Base-by-base conservation (phyloP, 371 early-diverging fungal genomes). In the Zancudomyces culisetae region DNA sequence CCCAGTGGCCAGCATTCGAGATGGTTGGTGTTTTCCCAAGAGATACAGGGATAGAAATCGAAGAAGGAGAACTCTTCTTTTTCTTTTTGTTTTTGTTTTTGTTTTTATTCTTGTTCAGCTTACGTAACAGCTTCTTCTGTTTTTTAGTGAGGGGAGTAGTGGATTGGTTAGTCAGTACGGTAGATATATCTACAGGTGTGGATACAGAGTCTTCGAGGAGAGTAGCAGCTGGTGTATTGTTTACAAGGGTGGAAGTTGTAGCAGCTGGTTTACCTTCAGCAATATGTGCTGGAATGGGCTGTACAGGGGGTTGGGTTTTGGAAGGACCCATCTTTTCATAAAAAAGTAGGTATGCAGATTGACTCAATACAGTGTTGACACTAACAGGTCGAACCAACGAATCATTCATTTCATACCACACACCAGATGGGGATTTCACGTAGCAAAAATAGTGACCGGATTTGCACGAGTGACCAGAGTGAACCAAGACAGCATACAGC, bases 291-390 rank as follows among this genome's bases (percentile, higher is more conserved):
- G n/a, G n/a, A n/a, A n/a, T n/a, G n/a, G n/a, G n/a, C n/a, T n/a
- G n/a, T n/a, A n/a, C n/a, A n/a, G n/a, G n/a, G 43, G 6, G 3
- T 43, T 3, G 6, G 43, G 3, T 8, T 19, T 43, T 43, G 3
- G 20, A 12, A 23, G 43, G 20, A 23, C 43, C 8, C 21, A 43
- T n/a, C n/a, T 65, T 70, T 42, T 68, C 69, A 58, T 91, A 91
- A 55, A 91, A 87, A 8, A 91, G 68, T 69, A 91, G 73, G 53
- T 91, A 91, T 0, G 88, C 89, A n/a, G 72, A 63, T 58, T 84
- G 77, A 0, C 49, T 54, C 15, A 87, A 59, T 0, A 87, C 90
- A 8, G 78, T 75, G 21, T 70, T 63, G 12, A 74, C 51, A 45
- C 79, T 70, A 28, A 80, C 85, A 49, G 56, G 58, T 48, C 69